Evolutionary conservation across 257 asterid species (phyloP).

Genomic region (Echites panduratus): DNA sequence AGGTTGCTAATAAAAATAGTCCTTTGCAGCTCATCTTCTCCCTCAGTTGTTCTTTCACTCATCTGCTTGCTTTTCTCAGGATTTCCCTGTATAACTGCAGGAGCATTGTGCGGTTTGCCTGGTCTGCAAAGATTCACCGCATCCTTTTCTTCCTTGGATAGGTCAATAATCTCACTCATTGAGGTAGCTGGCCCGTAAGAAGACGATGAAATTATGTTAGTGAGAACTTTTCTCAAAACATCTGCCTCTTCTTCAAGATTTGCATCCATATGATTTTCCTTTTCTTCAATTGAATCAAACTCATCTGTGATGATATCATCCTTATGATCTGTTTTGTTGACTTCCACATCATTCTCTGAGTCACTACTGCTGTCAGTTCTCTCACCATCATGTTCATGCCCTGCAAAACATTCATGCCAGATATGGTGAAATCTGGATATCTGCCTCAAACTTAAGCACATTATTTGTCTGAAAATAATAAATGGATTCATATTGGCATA

Average conservation of each 20-base stretch:
- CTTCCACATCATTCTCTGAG: conserved; percentile 37
- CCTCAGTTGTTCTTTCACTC: conserved; percentile 31
- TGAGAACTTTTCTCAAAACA: conserved; percentile 67
- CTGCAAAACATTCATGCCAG: conserved; percentile 31
- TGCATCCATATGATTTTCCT: conserved; percentile 32
- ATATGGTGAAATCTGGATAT: not conserved
- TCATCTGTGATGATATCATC: conserved; percentile 35
- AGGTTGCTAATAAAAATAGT: conserved; percentile 80
- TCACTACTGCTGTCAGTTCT: conserved; percentile 38
- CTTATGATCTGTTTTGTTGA: conserved; percentile 30
- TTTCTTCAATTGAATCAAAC: conserved; percentile 34
- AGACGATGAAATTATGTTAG: conserved; percentile 48
- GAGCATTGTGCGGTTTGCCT: conserved; percentile 25
- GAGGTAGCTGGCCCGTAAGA: conserved; percentile 28
- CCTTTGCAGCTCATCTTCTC: conserved; percentile 64
- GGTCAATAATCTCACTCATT: conserved; percentile 23
- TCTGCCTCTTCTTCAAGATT: conserved; percentile 68
- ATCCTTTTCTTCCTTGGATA: conserved; percentile 31
- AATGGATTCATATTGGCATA: not conserved
- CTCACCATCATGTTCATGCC: conserved; percentile 36
- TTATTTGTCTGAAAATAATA: not conserved
- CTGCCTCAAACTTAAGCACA: conserved; percentile 1
- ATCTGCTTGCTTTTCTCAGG: conserved; percentile 25
- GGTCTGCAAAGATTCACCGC: conserved; percentile 29
- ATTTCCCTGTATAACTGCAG: conserved; percentile 11